Evolutionary conservation across 257 asterid species (phyloP).

Genomic region (Przewalskia tangutica): DNA sequence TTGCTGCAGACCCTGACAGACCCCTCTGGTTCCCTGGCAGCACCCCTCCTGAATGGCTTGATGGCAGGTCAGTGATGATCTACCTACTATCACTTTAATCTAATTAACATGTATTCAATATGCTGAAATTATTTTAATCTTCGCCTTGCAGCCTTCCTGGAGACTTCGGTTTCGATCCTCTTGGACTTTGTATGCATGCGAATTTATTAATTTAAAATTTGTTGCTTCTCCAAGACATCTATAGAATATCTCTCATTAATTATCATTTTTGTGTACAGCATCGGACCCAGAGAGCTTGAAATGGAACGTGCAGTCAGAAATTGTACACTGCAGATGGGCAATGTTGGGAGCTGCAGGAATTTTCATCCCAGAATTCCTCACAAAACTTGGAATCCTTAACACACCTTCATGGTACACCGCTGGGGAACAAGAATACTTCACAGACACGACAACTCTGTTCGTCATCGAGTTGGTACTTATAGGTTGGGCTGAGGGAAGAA

Average conservation of each 20-base stretch:
- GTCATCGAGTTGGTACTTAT: conserved; percentile 68
- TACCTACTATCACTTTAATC: neutral
- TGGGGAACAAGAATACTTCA: conserved; percentile 88
- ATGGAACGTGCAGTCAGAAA: conserved; percentile 84
- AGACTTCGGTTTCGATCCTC: conserved; percentile 96
- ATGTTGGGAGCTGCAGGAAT: conserved; percentile 98
- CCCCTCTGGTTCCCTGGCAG: conserved; percentile 99
- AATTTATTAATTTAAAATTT: too few relatives aligned
- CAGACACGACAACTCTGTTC: conserved; percentile 87
- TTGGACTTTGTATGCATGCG: conserved; percentile 54
- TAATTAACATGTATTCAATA: neutral
- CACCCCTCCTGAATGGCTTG: conserved; percentile 96
- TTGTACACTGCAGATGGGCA: conserved; percentile 98
- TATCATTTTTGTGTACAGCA: conserved; percentile 22
- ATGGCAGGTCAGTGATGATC: conserved; percentile 56
- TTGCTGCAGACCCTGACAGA: conserved; percentile 73
- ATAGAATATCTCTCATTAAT: neutral
- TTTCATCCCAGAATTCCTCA: conserved; percentile 88
- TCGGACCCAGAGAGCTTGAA: conserved; percentile 95
- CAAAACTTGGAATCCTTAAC: conserved; percentile 82
- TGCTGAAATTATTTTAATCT: neutral
- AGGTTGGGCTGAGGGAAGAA: conserved; percentile 99
- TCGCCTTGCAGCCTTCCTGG: conserved; percentile 84
- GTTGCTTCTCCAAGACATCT: too few relatives aligned
- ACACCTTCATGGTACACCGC: conserved; percentile 99